Evolutionary conservation across 2,329 filamentous ascomycete genomes (phyloP).

Genomic region (Fusarium continuum): DNA sequence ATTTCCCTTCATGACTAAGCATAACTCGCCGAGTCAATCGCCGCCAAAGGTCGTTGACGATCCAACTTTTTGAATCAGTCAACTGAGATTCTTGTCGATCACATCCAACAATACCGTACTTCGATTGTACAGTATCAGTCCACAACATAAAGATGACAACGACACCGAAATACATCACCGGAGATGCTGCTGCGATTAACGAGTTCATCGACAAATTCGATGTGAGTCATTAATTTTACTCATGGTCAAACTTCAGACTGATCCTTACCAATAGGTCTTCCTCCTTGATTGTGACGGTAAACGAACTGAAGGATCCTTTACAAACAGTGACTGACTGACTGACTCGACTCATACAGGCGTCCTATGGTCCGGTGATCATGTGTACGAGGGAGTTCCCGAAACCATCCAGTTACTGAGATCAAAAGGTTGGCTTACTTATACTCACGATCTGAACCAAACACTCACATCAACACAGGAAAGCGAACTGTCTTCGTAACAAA

Average conservation of each 20-base stretch:
- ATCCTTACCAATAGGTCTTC: slow-evolving; percentile 71
- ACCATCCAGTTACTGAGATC: slow-evolving; percentile 84
- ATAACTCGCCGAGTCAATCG: slow-evolving; percentile 10
- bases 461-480: slow-evolving; percentile 70
- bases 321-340: slow-evolving; percentile 5
- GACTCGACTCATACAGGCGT: slow-evolving; percentile 77
- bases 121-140: not conserved
- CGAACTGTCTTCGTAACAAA: slow-evolving; percentile 96
- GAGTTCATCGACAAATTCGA: slow-evolving; percentile 92
- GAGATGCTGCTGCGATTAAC: slow-evolving; percentile 78
- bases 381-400: slow-evolving; percentile 86
- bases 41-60: not conserved
- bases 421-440: slow-evolving; percentile 67
- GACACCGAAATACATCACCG: slow-evolving; percentile 74
- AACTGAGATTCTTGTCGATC: slow-evolving; percentile 5
- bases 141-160: slow-evolving; percentile 40
- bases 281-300: slow-evolving; percentile 97
- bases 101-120: not conserved
- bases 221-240: slow-evolving; percentile 64
- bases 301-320: slow-evolving; percentile 28
- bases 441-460: not conserved
- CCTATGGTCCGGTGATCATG: slow-evolving; percentile 92
- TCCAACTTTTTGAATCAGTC: not conserved
- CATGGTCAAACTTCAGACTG: not conserved
- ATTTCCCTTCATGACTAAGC: slow-evolving; percentile 31